Evolutionary conservation across 208 protist species (phyloP), one percentile per base, ranked within the genome.

Genomic region (Acanthamoeba lenticulata): DNA sequence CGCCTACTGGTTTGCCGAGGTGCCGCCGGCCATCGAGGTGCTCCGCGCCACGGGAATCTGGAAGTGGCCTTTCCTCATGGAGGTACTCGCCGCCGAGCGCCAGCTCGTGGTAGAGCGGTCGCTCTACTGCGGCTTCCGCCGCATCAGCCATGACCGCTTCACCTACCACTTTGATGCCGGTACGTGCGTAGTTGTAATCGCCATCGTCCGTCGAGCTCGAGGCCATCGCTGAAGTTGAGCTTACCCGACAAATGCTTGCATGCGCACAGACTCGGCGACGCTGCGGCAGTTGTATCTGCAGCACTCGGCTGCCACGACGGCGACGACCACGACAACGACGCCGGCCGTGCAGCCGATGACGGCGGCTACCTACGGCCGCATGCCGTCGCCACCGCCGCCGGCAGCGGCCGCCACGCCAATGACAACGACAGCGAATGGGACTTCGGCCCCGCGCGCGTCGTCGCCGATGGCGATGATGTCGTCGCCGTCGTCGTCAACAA

Each of bases 1-100:
- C 69, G 69, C 69, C 40, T 81, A 81, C 24, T 81, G 38, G 69
- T 81, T 81, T 32, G 69, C 69, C 24, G 69, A 81, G 69, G 69
- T 45, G 38, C 69, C 69, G 32, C 44, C 69, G 69, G 69, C 36
- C 36, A 45, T 45, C 40, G 69, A 81, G 40, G 69, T 81, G 40
- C 69, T 81, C 38, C 2, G 69, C 38, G 69, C 69, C 69, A 47
- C 69, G 27, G 69, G 69, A 21, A 19, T 81, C 21, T 81, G 69
- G 69, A 29, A 81, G 40, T 36, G 69, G 19, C 17, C 11, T 0
- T 81, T 81, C 69, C 69, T 81, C 69, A 81, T 81, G 69, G 69
- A 81, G 69, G 69, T 81, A 4, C 69, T 81, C 34, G 40, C 19
- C 69, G 19, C 27, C n/a, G 69, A 81, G 38, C 69, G 69, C 40